Evolutionary conservation across 192 early-diverging fungal genomes (phyloP), one percentile per base, ranked within the genome.

Genomic region (Dissophora ornata): DNA sequence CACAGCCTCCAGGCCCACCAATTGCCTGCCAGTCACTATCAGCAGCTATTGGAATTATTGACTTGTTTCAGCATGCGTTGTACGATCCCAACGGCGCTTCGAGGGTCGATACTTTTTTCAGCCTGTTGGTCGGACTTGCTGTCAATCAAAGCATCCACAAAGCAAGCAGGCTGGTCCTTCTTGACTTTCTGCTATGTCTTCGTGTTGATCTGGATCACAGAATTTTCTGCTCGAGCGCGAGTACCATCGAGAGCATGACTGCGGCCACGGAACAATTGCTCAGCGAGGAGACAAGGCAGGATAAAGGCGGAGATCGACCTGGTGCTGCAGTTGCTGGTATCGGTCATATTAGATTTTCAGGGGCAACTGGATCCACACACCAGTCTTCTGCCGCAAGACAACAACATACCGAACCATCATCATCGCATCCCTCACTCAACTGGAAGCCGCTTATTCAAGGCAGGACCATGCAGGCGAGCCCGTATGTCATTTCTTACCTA

Each of bases 191-290:
- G 34, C 77, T 85, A 9, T 70, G 83, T 24, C 80, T 88, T 19
- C 79, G 85, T 22, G 83, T 82, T 58, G 69, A 82, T 65, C 59
- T 81, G 48, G 84, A 88, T 33, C 85, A 88, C 55, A 62, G 84
- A 15, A 75, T 87, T 16, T 87, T 80, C 50, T 69, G 83, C 44
- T 62, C 73, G 15, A 49, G n/a, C 15, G 48, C 73, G 13, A 77
- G 73, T 28, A 77, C 73, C 0, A 57, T 77, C 1, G 73, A 77
- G 40, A 67, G 73, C 53, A 77, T 77, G 45, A 21, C 57, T 4
- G 49, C 73, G n/a, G 73, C 73, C 9, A 67, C 73, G 1, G 73
- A 77, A 21, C 73, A 77, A 22, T 41, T 77, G 15, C 48, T 77
- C 24, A 62, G 51, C 46, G 73, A 77, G 29, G 73, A 77, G 15